Conservation (phyloP, 148 eudicot species). For the Rhododendron williamsianum region DNA sequence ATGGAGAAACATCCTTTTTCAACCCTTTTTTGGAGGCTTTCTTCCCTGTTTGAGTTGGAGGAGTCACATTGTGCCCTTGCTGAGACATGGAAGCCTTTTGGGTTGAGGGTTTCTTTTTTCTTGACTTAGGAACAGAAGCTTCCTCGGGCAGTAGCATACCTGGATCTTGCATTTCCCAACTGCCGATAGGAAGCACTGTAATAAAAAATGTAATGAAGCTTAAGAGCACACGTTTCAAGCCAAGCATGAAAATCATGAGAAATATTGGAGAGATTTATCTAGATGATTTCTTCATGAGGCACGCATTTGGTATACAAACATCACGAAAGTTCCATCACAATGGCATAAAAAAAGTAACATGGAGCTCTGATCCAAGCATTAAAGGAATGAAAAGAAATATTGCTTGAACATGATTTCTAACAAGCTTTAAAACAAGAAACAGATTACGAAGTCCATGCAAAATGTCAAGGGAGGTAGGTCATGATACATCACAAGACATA, state of each 20-base stretch:
- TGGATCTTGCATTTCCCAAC: slow-evolving; percentile 51
- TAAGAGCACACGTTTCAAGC: neutral
- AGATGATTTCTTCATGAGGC: neutral
- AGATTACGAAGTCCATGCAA: neutral
- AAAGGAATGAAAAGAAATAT: neutral
- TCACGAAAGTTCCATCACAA: neutral
- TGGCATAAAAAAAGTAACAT: neutral
- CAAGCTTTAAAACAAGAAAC: neutral
- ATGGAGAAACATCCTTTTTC: slow-evolving; percentile 29
- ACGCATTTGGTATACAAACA: no score
- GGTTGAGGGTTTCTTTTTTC: slow-evolving; percentile 45
- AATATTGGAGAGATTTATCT: neutral
- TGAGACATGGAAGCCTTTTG: slow-evolving; percentile 33
- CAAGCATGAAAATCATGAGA: neutral
- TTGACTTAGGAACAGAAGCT: slow-evolving; percentile 29
- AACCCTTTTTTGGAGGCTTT: slow-evolving; percentile 39
- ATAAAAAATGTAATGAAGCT: neutral
- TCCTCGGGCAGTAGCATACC: slow-evolving; percentile 28
- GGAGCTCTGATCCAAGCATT: neutral
- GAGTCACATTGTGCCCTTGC: slow-evolving; percentile 29
- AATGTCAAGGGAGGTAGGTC: neutral
- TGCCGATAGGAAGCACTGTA: neutral
- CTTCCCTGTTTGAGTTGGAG: slow-evolving; percentile 25
- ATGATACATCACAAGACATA: neutral
- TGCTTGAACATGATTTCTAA: neutral